Evolutionary conservation across 208 protist genomes (phyloP).

Genomic region (Trichomonas vaginalis): DNA sequence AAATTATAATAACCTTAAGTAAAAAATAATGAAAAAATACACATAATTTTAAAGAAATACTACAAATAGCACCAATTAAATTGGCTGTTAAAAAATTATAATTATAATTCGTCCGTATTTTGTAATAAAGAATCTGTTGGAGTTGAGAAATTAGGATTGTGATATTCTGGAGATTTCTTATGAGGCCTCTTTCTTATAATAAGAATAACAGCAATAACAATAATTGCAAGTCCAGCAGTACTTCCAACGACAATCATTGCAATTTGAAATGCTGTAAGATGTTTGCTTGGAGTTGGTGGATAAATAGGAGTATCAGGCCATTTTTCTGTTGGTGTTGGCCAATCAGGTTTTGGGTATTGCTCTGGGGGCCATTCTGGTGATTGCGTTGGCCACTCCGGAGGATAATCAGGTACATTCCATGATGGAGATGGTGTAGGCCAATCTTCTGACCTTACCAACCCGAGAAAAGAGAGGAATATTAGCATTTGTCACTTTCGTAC

Average conservation of each 20-base stretch:
- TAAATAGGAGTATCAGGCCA: neutral
- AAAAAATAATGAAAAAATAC: too few relatives aligned
- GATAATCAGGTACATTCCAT: neutral
- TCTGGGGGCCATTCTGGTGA: neutral
- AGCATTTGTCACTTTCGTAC: too few relatives aligned
- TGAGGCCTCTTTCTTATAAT: neutral
- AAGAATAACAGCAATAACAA: neutral
- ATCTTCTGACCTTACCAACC: neutral
- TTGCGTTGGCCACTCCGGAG: neutral
- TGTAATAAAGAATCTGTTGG: neutral
- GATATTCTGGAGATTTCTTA: neutral
- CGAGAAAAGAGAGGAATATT: too few relatives aligned
- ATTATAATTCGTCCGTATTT: neutral
- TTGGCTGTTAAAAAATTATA: too few relatives aligned
- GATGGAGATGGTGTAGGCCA: neutral
- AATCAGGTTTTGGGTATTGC: neutral
- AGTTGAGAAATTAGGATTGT: neutral
- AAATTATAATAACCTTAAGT: too few relatives aligned
- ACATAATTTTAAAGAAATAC: too few relatives aligned
- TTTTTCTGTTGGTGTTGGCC: neutral
- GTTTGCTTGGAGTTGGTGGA: neutral
- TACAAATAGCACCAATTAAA: too few relatives aligned
- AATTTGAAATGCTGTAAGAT: neutral
- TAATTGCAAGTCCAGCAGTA: neutral
- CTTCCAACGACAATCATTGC: neutral